These are phyloP conservation scores for Epichloe sibirici DNA, from an alignment of 2,329 filamentous ascomycete genomes.

Conservation along the genomic window DNA sequence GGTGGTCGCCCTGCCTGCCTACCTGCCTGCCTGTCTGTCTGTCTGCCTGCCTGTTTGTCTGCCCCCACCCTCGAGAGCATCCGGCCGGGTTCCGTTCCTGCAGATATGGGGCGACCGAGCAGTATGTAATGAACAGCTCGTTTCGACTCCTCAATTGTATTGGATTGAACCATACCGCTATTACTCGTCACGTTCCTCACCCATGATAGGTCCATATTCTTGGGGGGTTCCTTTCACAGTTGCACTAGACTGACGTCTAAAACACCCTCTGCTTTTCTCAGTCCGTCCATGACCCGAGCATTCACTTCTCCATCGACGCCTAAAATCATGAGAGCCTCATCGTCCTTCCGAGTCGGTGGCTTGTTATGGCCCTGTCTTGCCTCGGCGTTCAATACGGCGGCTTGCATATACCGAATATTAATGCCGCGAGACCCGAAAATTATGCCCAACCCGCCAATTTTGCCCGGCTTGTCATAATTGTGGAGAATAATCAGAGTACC, in stretches of 20 bases:
- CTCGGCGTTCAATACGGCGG: conserved; percentile 37
- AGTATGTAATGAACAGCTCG: background rate
- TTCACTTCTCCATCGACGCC: conserved; percentile 57
- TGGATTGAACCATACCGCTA: background rate
- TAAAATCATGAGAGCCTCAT: conserved; percentile 73
- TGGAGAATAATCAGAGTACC: conserved; percentile 67
- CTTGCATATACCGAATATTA: conserved; percentile 74
- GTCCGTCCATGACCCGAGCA: conserved; percentile 37
- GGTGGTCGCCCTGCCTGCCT: too few species aligned
- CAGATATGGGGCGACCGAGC: background rate
- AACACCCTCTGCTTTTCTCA: conserved; percentile 39
- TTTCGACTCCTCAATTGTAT: too few species aligned
- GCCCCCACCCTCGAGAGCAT: background rate
- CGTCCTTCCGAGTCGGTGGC: conserved; percentile 21
- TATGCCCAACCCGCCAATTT: conserved; percentile 68
- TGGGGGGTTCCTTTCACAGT: conserved; percentile 16
- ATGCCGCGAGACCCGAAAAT: conserved; percentile 49
- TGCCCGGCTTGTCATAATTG: conserved; percentile 71
- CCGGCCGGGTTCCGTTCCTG: background rate
- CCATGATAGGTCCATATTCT: background rate
- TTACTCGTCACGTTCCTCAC: background rate
- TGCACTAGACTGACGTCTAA: conserved; percentile 41
- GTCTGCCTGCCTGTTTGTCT: too few species aligned
- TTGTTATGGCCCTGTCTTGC: conserved; percentile 12
- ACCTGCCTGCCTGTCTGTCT: too few species aligned